A percentile compares a stretch with the other conserved stretches of the same genome.
These are phyloP conservation scores for Colletotrichum eremochloae DNA, from an alignment of 2,329 filamentous ascomycete genomes.

Conservation along the genomic window DNA sequence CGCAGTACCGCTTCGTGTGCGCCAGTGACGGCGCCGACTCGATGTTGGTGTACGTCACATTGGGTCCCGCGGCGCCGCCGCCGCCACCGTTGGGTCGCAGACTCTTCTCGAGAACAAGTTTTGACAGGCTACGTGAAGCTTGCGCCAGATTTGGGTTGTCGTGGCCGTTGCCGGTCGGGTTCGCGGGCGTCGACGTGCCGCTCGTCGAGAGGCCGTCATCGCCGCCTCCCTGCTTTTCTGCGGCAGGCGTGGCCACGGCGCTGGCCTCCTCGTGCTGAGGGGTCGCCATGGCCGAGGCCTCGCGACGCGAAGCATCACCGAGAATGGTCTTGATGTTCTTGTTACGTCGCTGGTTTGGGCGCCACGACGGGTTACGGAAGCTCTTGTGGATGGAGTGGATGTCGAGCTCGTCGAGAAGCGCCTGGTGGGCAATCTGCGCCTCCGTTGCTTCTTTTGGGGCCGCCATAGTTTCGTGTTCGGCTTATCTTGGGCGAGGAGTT, in stretches of 20 bases:
- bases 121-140: conserved; percentile 86
- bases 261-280: conserved; percentile 78
- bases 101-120: conserved; percentile 89
- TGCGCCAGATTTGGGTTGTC: conserved; percentile 83
- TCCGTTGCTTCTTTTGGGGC: conserved; percentile 79
- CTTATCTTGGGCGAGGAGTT: background rate
- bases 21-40: conserved; percentile 92
- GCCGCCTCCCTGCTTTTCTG: conserved; percentile 58
- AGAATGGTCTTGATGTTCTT: conserved; percentile 99
- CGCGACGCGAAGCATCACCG: conserved; percentile 87
- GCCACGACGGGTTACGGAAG: conserved; percentile 93
- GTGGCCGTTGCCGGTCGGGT: conserved; percentile 48
- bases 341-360: conserved; percentile 93
- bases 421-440: conserved; percentile 83
- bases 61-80: conserved; percentile 68
- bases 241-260: conserved; percentile 75
- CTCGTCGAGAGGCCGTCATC: conserved; percentile 69
- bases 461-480: conserved; percentile 68
- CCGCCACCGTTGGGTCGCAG: conserved; percentile 59
- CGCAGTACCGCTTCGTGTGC: conserved; percentile 91
- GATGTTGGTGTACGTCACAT: conserved; percentile 94
- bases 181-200: conserved; percentile 69
- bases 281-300: conserved; percentile 82
- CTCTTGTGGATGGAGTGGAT: conserved; percentile 87
- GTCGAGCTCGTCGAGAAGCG: conserved; percentile 91